Evolutionary conservation across 768 basidiomycete species (phyloP), one percentile per base, ranked within the genome.

Genomic region (Thelephora aurantiotincta): DNA sequence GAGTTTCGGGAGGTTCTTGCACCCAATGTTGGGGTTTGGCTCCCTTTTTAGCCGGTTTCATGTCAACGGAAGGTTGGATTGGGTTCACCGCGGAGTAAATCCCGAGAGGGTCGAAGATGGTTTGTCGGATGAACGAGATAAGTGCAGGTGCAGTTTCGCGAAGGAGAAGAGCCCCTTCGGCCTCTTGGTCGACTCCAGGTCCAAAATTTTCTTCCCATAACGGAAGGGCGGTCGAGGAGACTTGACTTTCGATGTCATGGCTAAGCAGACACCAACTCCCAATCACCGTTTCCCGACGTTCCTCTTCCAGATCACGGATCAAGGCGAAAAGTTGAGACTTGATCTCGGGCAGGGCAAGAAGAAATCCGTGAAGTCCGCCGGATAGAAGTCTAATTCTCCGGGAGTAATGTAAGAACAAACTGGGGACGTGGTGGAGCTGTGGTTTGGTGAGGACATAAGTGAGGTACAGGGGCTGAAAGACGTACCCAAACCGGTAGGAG

Each of bases 381-480:
- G 78, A 71, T 3, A 77, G 71, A 23, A 70, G 60, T 9, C 80
- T 82, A 43, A 92, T 69, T 36, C 87, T 78, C 33, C 89, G 77
- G 7, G 83, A 80, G 0, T 88, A 77, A 52, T 93, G 87, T 30
- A 87, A 67, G 46, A 90, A 77, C 13, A 96, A 70, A 0, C 82
- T 69, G 0, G 92, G 80, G n/a, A 85, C 65, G 62, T 94, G 90
- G 62, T 96, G 87, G 33, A 90, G 65, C 92, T 94, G 50, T 13
- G n/a, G 14, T 43, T 48, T 19, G 45, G 26, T 52, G 18, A 45
- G 48, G 43, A 19, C 42, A 12, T 33, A 35, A 19, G 34, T 2
- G 30, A 26, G 19, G 19, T 16, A 6, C 34, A 18, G 5, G 18
- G 16, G 23, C 11, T 13, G 16, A 46, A 42, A 44, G 22, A 71